Evolutionary conservation across 2,329 filamentous ascomycete genomes (phyloP), one percentile per base, ranked within the genome.

Genomic region (Colletotrichum camelliae): DNA sequence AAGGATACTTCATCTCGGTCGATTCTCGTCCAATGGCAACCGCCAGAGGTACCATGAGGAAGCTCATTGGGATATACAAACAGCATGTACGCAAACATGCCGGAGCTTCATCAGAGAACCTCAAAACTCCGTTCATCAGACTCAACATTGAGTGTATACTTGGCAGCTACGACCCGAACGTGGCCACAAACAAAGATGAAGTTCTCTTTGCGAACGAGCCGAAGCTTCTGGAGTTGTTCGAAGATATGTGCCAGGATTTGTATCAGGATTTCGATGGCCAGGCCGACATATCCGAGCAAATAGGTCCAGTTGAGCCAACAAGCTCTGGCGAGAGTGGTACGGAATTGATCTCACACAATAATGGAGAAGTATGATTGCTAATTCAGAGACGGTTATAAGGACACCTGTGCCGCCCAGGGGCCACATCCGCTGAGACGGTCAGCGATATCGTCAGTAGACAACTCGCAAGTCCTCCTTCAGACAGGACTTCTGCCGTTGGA

Each of bases 171-270:
- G 94, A 96, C 83, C 87, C 89, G 2, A 96, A 96, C 78, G 83
- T 96, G 7, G 92, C 95, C 75, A 91, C 94, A 5, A 87, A 91
- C 5, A 96, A 96, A 81, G 91, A 95, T 72, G 91, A 95, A 79
- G 88, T 96, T 3, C 80, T 95, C 1, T 95, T 96, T 80, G 86
- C 86, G 6, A 86, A 94, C 67, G 89, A 92, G 77, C 64, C 82
- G 3, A 65, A 69, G 3, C 60, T 91, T 0, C 77, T 91, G 3
- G 79, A 84, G n/a, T 82, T 86, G 21, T 91, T 92, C 66, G 85
- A 86, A 39, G 77, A 77, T 2, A 80, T 91, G 21, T 89, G 88
- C 27, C 78, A 81, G 35, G 81, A 83, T 7, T 75, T 86, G 9
- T 90, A 91, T 70, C 67, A 55, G 13, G 35, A 48, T 16, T 21